Percentiles rank a stretch among this genome's conserved stretches.
phyloP scores from a whole-genome alignment of 2,329 filamentous ascomycete species.

The Aspergillus piperis region DNA sequence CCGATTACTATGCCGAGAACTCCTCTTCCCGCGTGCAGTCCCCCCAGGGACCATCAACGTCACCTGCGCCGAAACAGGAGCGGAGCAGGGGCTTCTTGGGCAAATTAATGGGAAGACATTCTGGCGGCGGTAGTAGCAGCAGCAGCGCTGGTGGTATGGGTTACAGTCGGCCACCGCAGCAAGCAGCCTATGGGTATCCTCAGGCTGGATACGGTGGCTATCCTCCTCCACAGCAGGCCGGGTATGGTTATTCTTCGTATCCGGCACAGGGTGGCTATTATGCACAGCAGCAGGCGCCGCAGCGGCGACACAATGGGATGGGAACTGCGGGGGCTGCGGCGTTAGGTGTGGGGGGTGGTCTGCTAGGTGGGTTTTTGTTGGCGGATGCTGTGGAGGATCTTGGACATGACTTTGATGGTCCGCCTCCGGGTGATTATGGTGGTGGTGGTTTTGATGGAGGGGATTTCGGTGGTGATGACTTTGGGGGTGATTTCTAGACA shows the following conservation, averaged over 20 bases:
- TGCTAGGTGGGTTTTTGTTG: slow-evolving; percentile 75
- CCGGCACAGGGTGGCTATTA: slow-evolving; percentile 41
- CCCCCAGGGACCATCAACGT: slow-evolving; percentile 26
- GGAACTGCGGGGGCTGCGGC: slow-evolving; percentile 74
- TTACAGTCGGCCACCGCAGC: slow-evolving; percentile 23
- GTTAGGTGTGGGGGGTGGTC: slow-evolving; percentile 76
- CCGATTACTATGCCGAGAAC: slow-evolving; percentile 49
- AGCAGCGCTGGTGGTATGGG: slow-evolving; percentile 18
- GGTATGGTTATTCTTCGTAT: slow-evolving; percentile 43
- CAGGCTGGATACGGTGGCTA: slow-evolving; percentile 33
- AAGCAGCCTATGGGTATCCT: slow-evolving; percentile 21
- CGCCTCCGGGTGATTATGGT: slow-evolving; percentile 45
- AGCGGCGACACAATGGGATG: slow-evolving; percentile 52
- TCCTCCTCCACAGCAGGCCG: slow-evolving; percentile 30
- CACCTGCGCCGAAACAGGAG: slow-evolving; percentile 36
- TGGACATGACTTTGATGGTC: neutral
- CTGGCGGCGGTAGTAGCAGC: slow-evolving; percentile 27
- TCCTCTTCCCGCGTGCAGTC: slow-evolving; percentile 17
- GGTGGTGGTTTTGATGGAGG: slow-evolving; percentile 29
- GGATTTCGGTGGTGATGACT: slow-evolving; percentile 14
- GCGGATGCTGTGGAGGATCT: slow-evolving; percentile 65
- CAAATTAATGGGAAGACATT: slow-evolving; percentile 54
- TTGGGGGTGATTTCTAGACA: slow-evolving; percentile 7
- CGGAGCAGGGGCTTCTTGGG: slow-evolving; percentile 52
- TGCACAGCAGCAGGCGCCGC: slow-evolving; percentile 43